These are phyloP conservation scores for Penicillium sp. DNA, from an alignment of 2,329 filamentous ascomycete genomes.

Conservation along the genomic window DNA sequence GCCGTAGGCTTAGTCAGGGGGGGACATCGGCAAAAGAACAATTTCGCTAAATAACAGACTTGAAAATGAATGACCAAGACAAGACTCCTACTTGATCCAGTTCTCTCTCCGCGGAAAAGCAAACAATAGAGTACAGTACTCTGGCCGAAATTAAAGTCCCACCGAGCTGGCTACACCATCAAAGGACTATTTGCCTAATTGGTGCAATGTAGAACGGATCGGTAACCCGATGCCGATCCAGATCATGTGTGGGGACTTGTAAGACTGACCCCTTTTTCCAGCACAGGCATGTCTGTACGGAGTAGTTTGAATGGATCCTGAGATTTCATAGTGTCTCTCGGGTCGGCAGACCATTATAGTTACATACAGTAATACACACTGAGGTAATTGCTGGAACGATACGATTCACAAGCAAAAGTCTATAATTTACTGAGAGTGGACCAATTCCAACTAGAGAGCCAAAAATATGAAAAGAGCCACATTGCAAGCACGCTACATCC, in stretches of 20 bases:
- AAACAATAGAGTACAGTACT: neutral
- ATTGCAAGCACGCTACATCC: neutral
- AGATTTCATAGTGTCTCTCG: neutral
- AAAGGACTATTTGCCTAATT: slow-evolving; percentile 7
- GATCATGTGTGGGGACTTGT: slow-evolving; percentile 23
- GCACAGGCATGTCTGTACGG: neutral
- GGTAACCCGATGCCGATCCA: slow-evolving; percentile 23
- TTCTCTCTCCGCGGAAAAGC: neutral
- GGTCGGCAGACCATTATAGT: slow-evolving; percentile 7
- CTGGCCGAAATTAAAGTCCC: neutral
- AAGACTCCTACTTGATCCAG: neutral
- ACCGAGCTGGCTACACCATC: neutral
- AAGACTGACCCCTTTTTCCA: slow-evolving; percentile 13
- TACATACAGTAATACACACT: neutral
- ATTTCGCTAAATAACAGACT: neutral
- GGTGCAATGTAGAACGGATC: slow-evolving; percentile 20
- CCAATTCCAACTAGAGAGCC: neutral
- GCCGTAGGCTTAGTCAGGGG: slow-evolving; percentile 13
- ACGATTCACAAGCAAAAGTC: neutral
- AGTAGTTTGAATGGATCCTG: neutral
- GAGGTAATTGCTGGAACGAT: neutral
- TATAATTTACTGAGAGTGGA: neutral
- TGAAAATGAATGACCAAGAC: neutral
- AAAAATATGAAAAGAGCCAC: neutral
- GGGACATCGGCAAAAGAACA: neutral